Evolutionary conservation across 1,139 yeast genomes (phyloP), one percentile per base, ranked within the genome.

Genomic region (Suhomyces coccinellae): DNA sequence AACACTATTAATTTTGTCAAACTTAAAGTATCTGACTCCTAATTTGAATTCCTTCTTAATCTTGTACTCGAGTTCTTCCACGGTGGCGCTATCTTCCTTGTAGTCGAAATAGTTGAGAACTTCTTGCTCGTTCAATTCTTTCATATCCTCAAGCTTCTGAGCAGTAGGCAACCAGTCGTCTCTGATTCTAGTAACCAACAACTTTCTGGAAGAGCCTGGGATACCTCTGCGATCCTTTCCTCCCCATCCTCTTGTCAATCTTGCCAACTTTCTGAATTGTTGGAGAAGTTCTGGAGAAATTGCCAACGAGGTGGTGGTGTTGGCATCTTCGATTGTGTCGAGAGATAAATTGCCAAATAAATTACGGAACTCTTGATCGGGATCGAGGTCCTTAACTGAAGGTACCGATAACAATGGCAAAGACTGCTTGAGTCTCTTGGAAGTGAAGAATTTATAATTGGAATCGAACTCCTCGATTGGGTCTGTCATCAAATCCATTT

Each of bases 151-250:
- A 6, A 87, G 86, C 48, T 84, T 83, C 46, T 77, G 75, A 15
- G 79, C 68, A 0, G 89, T 80, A 0, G 96, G 96, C 14, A 87
- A 64, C 87, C 93, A 88, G 59, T 87, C 95, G 51, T 87, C 91
- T 59, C 85, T 79, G 35, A 89, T 81, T 55, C 83, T 82, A 0
- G 95, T 83, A 47, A 89, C 71, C 10, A 80, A 71, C 41, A 87
- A 65, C 53, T 85, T 85, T 51, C 90, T 73, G 0, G 83, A 66
- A 0, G 88, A 79, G 8, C 95, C 95, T 0, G 95, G 91, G 6
- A 87, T 79, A 11, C 82, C 70, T 41, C 85, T 66, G 47, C 84
- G 80, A 58, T 87, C 95, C 52, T 81, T 79, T 0, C 96, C 95
- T 40, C 90, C 85, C 95, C 95, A 88, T 16, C 89, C 89, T 53